A percentile compares a stretch with the other conserved stretches of the same genome.
Conservation (phyloP, 2,329 filamentous ascomycete species). For the Cytospora piceae region DNA sequence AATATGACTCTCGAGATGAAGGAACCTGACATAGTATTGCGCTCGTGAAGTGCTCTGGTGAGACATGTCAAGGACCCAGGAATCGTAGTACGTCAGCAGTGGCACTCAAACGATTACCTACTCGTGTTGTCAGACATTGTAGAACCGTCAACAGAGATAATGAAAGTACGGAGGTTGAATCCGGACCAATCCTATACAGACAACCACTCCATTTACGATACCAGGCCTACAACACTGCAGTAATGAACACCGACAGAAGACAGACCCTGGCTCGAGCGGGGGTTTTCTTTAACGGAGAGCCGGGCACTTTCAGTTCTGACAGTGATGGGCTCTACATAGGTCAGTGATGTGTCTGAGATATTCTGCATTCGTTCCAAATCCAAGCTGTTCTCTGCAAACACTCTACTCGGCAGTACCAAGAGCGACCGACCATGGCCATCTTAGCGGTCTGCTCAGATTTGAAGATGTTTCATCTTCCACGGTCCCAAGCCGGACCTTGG, state of each 20-base stretch:
- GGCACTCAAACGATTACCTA: neutral
- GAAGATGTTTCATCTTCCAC: slow-evolving; percentile 20
- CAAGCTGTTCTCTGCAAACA: neutral
- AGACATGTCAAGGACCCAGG: neutral
- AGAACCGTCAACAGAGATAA: too few relatives aligned
- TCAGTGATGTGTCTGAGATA: slow-evolving; percentile 25
- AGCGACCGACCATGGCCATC: slow-evolving; percentile 5
- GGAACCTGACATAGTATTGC: neutral
- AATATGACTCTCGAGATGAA: slow-evolving; percentile 32
- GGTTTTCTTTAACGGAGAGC: slow-evolving; percentile 8
- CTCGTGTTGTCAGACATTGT: too few relatives aligned
- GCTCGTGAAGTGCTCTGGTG: neutral
- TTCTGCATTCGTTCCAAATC: slow-evolving; percentile 10
- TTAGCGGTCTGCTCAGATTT: slow-evolving; percentile 16
- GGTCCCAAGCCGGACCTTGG: slow-evolving; percentile 5
- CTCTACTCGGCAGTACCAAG: neutral
- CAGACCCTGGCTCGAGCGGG: slow-evolving; percentile 26
- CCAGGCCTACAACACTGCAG: neutral
- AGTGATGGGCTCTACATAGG: slow-evolving; percentile 13
- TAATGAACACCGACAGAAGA: neutral
- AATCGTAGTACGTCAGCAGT: neutral
- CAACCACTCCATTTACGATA: neutral
- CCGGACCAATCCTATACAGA: neutral
- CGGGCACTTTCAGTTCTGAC: slow-evolving; percentile 8
- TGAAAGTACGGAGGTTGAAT: neutral